Percentiles rank a stretch among this genome's conserved stretches.
Conservation (phyloP, 2,329 filamentous ascomycete genomes). For the Fonsecaea pedrosoi region DNA sequence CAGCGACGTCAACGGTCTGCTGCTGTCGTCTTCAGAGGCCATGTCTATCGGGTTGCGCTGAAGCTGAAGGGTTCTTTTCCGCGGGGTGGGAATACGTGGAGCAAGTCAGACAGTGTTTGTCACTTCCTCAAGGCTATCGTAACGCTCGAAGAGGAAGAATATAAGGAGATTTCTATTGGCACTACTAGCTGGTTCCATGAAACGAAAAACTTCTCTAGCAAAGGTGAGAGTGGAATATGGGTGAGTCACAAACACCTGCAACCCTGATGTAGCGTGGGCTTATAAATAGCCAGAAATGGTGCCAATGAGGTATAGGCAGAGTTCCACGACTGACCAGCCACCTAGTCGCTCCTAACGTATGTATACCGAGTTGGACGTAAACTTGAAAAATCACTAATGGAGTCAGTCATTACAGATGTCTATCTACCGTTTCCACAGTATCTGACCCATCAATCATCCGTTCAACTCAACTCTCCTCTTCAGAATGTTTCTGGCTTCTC, state of each 20-base stretch:
- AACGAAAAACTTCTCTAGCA: neutral
- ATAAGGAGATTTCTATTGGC: no score
- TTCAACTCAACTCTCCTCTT: slow-evolving; percentile 55
- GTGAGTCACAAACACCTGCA: slow-evolving; percentile 1
- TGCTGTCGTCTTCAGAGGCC: slow-evolving; percentile 3
- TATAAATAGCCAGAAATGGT: neutral
- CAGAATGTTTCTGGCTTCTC: slow-evolving; percentile 55
- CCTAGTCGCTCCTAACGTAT: neutral
- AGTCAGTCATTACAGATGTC: neutral
- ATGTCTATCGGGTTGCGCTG: neutral
- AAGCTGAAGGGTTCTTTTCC: no score
- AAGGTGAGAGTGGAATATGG: neutral
- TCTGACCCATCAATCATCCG: neutral
- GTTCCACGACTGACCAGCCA: neutral
- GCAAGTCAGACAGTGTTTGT: neutral
- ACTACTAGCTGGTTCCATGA: neutral
- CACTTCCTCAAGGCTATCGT: neutral
- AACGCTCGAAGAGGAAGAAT: neutral
- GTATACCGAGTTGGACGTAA: neutral
- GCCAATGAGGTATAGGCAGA: neutral
- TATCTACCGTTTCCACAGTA: neutral
- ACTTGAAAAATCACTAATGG: neutral
- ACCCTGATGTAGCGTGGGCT: neutral
- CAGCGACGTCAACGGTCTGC: slow-evolving; percentile 29
- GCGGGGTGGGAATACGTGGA: neutral